Evolutionary conservation across 2,329 filamentous ascomycete species (phyloP), one percentile per base, ranked within the genome.

Genomic region (Alternaria ethzedia): DNA sequence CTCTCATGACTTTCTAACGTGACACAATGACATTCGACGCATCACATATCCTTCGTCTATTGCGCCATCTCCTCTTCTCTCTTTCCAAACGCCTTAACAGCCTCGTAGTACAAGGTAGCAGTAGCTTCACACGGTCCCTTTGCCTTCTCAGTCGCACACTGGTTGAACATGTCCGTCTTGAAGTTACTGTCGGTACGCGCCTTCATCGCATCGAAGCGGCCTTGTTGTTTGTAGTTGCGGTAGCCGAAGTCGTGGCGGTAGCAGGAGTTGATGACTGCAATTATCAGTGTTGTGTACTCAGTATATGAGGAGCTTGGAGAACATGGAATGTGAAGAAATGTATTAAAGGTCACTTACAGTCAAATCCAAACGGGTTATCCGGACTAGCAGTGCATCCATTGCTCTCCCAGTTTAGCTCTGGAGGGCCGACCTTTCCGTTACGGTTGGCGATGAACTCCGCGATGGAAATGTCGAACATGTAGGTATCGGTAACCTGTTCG

Each of bases 181-280:
- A 88, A 87, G n/a, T 85, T 83, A 51, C 75, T 68, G 55, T 88
- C 86, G 45, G 88, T 84, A 0, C 50, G 54, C 28, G 47, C 49
- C 30, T 63, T 67, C 28, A 50, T 63, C 10, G 47, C 43, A 77
- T 73, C 7, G 52, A 87, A 86, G 3, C 86, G 82, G 3, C 57
- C 74, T 69, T 87, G 85, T 2, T 56, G 60, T 55, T 85, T 84
- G 72, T 82, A 87, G 76, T 88, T 88, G 17, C 81, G 77, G 63
- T 76, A 75, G 5, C 85, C 86, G 72, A 88, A 88, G 69, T 88
- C 86, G 63, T 88, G 86, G 7, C 86, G 84, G 62, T 85, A 75
- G 78, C 73, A 75, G 1, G 65, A 64, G 21, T 64, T 30, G 21
- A 70, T 46, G 64, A 80, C 69, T 71, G 20, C 21, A 5, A 15